Evolutionary conservation across 2,329 filamentous ascomycete genomes (phyloP).

Genomic region (Ceratocystis alfenasii): DNA sequence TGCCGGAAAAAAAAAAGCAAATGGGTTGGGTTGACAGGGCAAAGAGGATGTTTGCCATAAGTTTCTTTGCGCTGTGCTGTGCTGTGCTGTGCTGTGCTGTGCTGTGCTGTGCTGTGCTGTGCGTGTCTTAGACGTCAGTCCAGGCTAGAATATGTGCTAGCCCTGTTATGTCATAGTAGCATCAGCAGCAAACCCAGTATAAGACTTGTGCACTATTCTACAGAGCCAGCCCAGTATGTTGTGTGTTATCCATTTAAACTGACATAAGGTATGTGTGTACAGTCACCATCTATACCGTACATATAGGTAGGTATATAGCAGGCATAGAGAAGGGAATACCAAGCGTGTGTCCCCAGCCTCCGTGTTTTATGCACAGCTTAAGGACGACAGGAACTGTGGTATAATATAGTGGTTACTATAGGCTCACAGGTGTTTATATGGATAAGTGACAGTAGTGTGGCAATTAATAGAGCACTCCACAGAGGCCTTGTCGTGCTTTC

Average conservation of each 20-base stretch:
- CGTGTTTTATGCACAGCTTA: not conserved
- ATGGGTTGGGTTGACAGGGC: too few species aligned
- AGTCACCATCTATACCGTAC: too few species aligned
- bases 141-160: not conserved
- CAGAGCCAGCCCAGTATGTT: too few species aligned
- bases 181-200: not conserved
- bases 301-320: too few species aligned
- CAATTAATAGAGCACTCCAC: too few species aligned
- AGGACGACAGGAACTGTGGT: not conserved
- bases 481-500: too few species aligned
- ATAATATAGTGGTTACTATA: not conserved
- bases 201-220: not conserved
- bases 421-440: not conserved
- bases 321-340: too few species aligned
- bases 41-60: not conserved
- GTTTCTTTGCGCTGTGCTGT: not conserved
- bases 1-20: not conserved
- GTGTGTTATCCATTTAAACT: too few species aligned
- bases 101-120: not conserved
- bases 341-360: not conserved
- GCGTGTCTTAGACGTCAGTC: not conserved
- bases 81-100: not conserved
- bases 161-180: not conserved
- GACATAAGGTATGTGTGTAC: too few species aligned
- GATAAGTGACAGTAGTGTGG: too few species aligned